Evolutionary conservation across 2,329 filamentous ascomycete species (phyloP).

Genomic region (Phyllosticta citriasiana): DNA sequence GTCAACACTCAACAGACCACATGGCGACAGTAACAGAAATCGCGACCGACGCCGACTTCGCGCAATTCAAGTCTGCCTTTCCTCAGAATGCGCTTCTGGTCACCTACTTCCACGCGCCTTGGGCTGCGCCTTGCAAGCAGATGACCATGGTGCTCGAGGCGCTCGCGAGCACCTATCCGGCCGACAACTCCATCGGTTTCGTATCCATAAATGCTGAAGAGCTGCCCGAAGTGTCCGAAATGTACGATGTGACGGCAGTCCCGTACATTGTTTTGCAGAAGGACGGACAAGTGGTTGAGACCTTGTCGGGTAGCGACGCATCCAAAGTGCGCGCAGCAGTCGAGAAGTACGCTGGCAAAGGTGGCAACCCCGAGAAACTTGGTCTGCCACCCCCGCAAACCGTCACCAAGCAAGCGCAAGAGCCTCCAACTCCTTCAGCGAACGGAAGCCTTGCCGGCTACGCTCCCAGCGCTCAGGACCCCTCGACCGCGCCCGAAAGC

Average conservation of each 20-base stretch:
- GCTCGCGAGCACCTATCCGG: slow-evolving; percentile 76
- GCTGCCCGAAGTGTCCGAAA: slow-evolving; percentile 79
- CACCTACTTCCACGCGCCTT: slow-evolving; percentile 91
- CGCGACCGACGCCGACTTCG: slow-evolving; percentile 63
- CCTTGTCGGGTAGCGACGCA: slow-evolving; percentile 82
- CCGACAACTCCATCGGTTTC: slow-evolving; percentile 63
- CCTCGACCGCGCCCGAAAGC: slow-evolving; percentile 38
- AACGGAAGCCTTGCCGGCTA: slow-evolving; percentile 34
- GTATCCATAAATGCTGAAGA: slow-evolving; percentile 91
- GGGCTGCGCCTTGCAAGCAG: slow-evolving; percentile 91
- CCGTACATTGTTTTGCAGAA: slow-evolving; percentile 81
- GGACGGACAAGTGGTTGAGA: slow-evolving; percentile 66
- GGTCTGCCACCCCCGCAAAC: slow-evolving; percentile 33
- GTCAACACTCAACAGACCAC: not conserved
- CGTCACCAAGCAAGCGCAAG: slow-evolving; percentile 34
- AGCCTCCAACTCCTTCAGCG: slow-evolving; percentile 19
- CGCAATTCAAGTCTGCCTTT: slow-evolving; percentile 45
- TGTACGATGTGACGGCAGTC: slow-evolving; percentile 89
- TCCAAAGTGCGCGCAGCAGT: slow-evolving; percentile 76
- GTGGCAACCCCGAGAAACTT: slow-evolving; percentile 24
- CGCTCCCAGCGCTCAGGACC: slow-evolving; percentile 33
- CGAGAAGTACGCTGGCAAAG: slow-evolving; percentile 61
- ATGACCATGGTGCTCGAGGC: slow-evolving; percentile 81
- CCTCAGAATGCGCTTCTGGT: slow-evolving; percentile 64
- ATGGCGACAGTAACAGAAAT: slow-evolving; percentile 60